These are phyloP conservation scores for Ascochyta koolunga DNA, from an alignment of 2,329 filamentous ascomycete species.

Conservation along the genomic window DNA sequence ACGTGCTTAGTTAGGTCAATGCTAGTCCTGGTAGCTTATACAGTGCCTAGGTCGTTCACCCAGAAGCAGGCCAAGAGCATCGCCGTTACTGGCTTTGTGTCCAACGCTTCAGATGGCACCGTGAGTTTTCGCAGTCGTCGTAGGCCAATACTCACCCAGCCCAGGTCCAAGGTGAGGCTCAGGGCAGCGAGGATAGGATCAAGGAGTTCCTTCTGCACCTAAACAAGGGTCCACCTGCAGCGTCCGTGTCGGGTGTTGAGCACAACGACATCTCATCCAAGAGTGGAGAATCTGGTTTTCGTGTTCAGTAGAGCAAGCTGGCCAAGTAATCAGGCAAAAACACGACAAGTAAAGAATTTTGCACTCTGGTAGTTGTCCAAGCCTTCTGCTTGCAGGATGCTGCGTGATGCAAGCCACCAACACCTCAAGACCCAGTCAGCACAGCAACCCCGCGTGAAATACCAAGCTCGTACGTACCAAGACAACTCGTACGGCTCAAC, in stretches of 20 bases:
- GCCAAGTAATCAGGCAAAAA: background rate
- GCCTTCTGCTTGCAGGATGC: background rate
- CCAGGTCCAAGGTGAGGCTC: conserved; percentile 88
- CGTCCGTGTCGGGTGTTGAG: conserved; percentile 76
- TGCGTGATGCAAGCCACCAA: background rate
- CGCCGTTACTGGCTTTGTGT: conserved; percentile 54
- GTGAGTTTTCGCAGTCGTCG: conserved; percentile 29
- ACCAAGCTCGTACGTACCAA: background rate
- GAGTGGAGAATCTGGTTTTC: conserved; percentile 71
- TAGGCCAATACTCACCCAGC: conserved; percentile 11
- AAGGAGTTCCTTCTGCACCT: conserved; percentile 75
- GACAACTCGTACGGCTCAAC: too few species aligned
- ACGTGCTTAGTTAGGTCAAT: conserved; percentile 1
- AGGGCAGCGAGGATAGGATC: conserved; percentile 71
- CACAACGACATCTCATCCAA: conserved; percentile 69
- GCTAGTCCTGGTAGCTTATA: background rate
- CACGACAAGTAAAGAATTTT: background rate
- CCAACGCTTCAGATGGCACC: conserved; percentile 54
- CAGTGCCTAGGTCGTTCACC: conserved; percentile 46
- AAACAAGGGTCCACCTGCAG: conserved; percentile 72
- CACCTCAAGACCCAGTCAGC: background rate
- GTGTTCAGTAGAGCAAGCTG: conserved; percentile 24
- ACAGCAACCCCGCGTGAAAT: background rate
- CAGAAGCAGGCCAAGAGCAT: conserved; percentile 51
- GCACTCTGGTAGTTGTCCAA: background rate